A percentile compares a stretch with the other conserved stretches of the same genome.
Conservation (phyloP, 2,329 filamentous ascomycete genomes). For the Phyllosticta citribraziliensis region DNA sequence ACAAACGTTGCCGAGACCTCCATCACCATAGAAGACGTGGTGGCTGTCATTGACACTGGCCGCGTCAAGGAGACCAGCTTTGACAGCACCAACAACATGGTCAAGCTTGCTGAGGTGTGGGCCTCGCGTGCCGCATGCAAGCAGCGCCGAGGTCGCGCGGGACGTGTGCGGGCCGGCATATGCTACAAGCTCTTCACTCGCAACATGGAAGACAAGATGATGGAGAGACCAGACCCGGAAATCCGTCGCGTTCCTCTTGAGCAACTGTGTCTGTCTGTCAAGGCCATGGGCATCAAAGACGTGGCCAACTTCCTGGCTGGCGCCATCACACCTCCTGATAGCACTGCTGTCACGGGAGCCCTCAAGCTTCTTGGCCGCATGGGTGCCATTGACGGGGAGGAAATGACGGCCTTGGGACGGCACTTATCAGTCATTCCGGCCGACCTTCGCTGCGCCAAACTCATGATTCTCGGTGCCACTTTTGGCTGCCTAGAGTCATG, state of each 20-base stretch:
- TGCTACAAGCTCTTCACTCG: slow-evolving; percentile 95
- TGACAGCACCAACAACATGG: slow-evolving; percentile 85
- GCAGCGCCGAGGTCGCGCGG: slow-evolving; percentile 84
- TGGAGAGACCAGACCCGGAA: slow-evolving; percentile 81
- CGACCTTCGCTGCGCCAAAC: slow-evolving; percentile 83
- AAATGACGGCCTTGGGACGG: slow-evolving; percentile 80
- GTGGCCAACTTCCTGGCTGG: slow-evolving; percentile 72
- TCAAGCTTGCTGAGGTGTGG: slow-evolving; percentile 89
- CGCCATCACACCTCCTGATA: slow-evolving; percentile 82
- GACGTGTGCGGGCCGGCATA: slow-evolving; percentile 78
- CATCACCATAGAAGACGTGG: slow-evolving; percentile 95
- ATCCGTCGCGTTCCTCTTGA: slow-evolving; percentile 88
- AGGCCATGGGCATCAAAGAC: slow-evolving; percentile 84
- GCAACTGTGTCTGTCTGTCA: slow-evolving; percentile 86
- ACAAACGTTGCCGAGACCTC: slow-evolving; percentile 98
- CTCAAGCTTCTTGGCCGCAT: slow-evolving; percentile 70
- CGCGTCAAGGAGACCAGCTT: slow-evolving; percentile 95
- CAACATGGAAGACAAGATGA: slow-evolving; percentile 78
- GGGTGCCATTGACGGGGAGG: slow-evolving; percentile 77
- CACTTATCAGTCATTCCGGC: slow-evolving; percentile 94
- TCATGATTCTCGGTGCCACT: slow-evolving; percentile 90
- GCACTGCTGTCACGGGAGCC: slow-evolving; percentile 75
- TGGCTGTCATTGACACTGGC: slow-evolving; percentile 90
- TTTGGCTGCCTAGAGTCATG: slow-evolving; percentile 87
- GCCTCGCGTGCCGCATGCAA: slow-evolving; percentile 90